Evolutionary conservation across 495 filamentous ascomycete genomes (phyloP).

Genomic region (Penicillium antarcticum): DNA sequence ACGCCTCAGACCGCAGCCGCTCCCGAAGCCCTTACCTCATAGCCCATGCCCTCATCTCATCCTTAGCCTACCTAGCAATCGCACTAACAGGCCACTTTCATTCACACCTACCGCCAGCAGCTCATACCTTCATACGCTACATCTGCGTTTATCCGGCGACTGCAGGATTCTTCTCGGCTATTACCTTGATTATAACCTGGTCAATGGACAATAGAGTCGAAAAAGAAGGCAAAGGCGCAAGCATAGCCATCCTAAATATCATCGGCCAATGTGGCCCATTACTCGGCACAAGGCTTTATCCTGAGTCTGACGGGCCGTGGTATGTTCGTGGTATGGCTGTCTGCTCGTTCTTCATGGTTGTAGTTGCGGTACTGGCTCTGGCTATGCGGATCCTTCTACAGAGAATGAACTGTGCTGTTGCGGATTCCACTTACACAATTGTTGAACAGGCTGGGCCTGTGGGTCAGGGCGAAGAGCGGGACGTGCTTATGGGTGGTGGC

Average conservation of each 20-base stretch:
- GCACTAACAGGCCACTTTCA: conserved; percentile 40
- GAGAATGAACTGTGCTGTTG: conserved; percentile 34
- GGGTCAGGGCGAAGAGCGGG: conserved; percentile 28
- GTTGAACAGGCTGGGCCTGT: conserved; percentile 11
- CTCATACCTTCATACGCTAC: conserved; percentile 48
- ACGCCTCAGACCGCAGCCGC: conserved; percentile 47
- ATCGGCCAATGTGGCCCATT: conserved; percentile 63
- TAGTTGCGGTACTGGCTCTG: conserved; percentile 45
- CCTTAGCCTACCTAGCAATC: conserved; percentile 58
- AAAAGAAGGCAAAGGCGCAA: conserved; percentile 54
- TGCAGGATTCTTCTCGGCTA: conserved; percentile 58
- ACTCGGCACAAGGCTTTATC: conserved; percentile 59
- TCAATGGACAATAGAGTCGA: conserved; percentile 59
- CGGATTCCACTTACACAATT: conserved; percentile 25
- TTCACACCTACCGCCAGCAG: conserved; percentile 18
- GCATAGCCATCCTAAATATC: conserved; percentile 55
- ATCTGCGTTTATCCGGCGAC: conserved; percentile 55
- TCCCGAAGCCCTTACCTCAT: conserved; percentile 50
- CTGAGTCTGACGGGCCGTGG: conserved; percentile 52
- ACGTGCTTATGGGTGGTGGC: conserved; percentile 36
- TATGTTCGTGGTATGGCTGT: conserved; percentile 57
- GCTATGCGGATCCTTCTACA: conserved; percentile 45
- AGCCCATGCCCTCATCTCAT: conserved; percentile 52
- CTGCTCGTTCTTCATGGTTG: conserved; percentile 57
- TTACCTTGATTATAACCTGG: conserved; percentile 64